A percentile compares a stretch with the other conserved stretches of the same genome.
Evolutionary conservation across 768 basidiomycete species (phyloP).

Genomic region (Galerina sulciceps): DNA sequence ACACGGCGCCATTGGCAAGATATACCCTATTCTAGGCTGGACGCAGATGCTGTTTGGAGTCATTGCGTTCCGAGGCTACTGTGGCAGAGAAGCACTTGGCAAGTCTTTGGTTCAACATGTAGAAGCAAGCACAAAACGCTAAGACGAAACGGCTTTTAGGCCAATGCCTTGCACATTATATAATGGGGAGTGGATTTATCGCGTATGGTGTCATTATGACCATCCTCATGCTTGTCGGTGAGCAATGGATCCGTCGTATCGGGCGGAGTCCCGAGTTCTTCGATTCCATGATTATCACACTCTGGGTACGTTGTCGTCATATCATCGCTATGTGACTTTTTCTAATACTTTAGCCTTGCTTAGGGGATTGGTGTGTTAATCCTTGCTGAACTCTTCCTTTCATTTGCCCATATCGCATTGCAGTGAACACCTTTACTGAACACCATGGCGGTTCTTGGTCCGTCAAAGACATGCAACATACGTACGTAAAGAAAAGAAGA

Average conservation of each 20-base stretch:
- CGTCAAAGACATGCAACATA: conserved; percentile 95
- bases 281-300: conserved; percentile 70
- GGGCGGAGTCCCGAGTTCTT: conserved; percentile 84
- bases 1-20: conserved; percentile 83
- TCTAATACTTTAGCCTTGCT: not conserved
- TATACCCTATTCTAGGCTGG: conserved; percentile 88
- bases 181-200: conserved; percentile 91
- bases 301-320: conserved; percentile 44
- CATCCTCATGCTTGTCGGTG: conserved; percentile 76
- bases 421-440: conserved; percentile 92
- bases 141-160: conserved; percentile 33
- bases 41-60: conserved; percentile 88
- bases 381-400: not conserved
- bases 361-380: conserved; percentile 60
- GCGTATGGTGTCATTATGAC: conserved; percentile 85
- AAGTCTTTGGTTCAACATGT: conserved; percentile 13
- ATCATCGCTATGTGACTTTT: not conserved
- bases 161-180: conserved; percentile 89
- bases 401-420: conserved; percentile 12
- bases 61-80: conserved; percentile 75
- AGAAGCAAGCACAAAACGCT: not conserved
- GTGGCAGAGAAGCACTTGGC: conserved; percentile 73
- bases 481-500: conserved; percentile 51
- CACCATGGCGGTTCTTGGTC: conserved; percentile 84
- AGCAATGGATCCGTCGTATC: conserved; percentile 73